Conservation (phyloP, 1,139 yeast species). For the Hemisphaericaspora lyxosophila region DNA sequence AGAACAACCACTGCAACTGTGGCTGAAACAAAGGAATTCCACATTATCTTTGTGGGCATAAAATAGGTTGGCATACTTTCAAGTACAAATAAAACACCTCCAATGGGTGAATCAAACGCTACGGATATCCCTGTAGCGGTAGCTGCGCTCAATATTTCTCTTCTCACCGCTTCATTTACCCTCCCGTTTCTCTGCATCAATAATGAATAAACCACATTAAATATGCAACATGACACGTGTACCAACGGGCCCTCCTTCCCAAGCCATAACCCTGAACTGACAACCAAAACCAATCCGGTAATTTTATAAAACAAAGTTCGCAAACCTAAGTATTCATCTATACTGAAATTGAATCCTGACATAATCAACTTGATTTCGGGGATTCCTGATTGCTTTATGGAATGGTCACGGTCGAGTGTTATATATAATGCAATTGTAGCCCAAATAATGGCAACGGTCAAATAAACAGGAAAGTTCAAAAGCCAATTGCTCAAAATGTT, state of each 20-base stretch:
- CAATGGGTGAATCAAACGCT: slow-evolving; percentile 93
- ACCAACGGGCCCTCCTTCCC: slow-evolving; percentile 96
- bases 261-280: slow-evolving; percentile 83
- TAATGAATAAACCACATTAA: slow-evolving; percentile 29
- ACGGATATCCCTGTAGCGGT: slow-evolving; percentile 92
- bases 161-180: slow-evolving; percentile 52
- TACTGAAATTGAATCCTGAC: slow-evolving; percentile 53
- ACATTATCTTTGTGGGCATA: slow-evolving; percentile 63
- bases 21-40: slow-evolving; percentile 81
- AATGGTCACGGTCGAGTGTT: slow-evolving; percentile 36
- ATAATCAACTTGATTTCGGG: slow-evolving; percentile 65
- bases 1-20: slow-evolving; percentile 69
- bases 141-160: slow-evolving; percentile 78
- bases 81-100: slow-evolving; percentile 85
- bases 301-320: slow-evolving; percentile 50
- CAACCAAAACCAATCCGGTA: slow-evolving; percentile 58
- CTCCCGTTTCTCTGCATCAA: slow-evolving; percentile 9
- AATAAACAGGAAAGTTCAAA: slow-evolving; percentile 41
- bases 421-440: slow-evolving; percentile 32
- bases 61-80: slow-evolving; percentile 70
- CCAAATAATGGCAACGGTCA: slow-evolving; percentile 28
- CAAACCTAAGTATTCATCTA: slow-evolving; percentile 46
- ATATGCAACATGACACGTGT: slow-evolving; percentile 73
- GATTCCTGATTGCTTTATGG: slow-evolving; percentile 64
- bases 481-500: slow-evolving; percentile 20